Evolutionary conservation across 192 early-diverging fungal genomes (phyloP).

Genomic region (Coemansia sp.): DNA sequence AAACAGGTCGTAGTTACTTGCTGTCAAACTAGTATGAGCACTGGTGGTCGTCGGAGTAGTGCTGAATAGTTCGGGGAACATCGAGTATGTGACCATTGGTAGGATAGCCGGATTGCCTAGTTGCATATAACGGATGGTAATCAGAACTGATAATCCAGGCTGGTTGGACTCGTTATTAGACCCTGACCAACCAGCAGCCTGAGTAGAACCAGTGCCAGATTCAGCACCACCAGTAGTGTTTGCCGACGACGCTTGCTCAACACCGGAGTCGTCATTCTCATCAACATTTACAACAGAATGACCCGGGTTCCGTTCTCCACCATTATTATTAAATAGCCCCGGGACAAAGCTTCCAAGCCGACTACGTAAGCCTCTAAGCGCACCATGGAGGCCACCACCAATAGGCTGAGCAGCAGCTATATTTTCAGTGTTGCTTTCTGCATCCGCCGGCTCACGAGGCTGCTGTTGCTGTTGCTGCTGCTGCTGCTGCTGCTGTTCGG

Average conservation of each 20-base stretch:
- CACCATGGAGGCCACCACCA: conserved; percentile 4
- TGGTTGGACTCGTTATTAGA: background rate
- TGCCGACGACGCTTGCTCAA: too few relatives aligned
- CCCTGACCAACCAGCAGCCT: background rate
- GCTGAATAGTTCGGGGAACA: conserved; percentile 40
- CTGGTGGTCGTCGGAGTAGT: conserved; percentile 2
- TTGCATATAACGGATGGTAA: conserved; percentile 44
- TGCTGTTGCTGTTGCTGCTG: background rate
- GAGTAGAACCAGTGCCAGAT: too few relatives aligned
- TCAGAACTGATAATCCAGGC: conserved; percentile 35
- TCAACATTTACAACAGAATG: too few relatives aligned
- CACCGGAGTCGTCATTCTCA: too few relatives aligned
- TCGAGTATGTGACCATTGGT: conserved; percentile 29
- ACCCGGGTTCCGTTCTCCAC: too few relatives aligned
- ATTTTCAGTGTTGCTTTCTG: too few relatives aligned
- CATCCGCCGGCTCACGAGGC: background rate
- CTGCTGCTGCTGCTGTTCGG: conserved; percentile 4
- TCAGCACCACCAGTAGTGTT: background rate
- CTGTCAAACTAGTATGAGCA: background rate
- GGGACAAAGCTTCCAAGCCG: conserved; percentile 11
- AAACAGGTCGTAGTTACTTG: conserved; percentile 47
- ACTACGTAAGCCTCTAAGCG: conserved; percentile 1
- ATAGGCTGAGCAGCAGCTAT: background rate
- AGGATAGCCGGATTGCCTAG: conserved; percentile 43
- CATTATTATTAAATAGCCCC: background rate